Evolutionary conservation across 2,329 filamentous ascomycete species (phyloP).

Genomic region (Fusarium poae): DNA sequence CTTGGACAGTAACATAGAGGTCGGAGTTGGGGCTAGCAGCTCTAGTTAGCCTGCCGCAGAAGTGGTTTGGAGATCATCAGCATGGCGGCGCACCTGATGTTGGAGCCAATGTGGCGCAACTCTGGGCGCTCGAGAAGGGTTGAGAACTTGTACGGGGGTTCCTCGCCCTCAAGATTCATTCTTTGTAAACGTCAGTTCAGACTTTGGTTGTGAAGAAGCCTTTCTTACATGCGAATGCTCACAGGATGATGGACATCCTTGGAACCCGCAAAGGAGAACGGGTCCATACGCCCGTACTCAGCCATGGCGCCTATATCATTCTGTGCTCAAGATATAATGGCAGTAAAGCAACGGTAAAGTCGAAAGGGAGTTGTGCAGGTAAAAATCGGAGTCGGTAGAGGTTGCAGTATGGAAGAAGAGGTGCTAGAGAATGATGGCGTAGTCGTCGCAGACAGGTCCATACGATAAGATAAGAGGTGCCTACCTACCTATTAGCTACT

Average conservation of each 20-base stretch:
- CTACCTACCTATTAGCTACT: background rate
- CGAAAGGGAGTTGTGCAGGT: background rate
- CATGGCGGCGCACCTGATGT: conserved; percentile 70
- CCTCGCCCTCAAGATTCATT: conserved; percentile 63
- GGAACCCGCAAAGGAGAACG: conserved; percentile 94
- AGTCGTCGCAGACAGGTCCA: background rate
- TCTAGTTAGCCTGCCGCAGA: conserved; percentile 42
- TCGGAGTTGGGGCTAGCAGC: conserved; percentile 79
- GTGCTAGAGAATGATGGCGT: background rate
- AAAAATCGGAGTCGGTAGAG: background rate
- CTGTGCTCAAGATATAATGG: background rate
- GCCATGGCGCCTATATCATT: conserved; percentile 54
- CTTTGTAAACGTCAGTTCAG: conserved; percentile 51
- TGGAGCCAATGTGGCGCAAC: conserved; percentile 88
- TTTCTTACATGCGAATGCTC: conserved; percentile 71
- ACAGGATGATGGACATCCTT: conserved; percentile 82
- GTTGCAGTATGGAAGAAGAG: background rate
- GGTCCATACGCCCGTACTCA: conserved; percentile 77
- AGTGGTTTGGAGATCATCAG: background rate
- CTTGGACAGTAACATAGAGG: conserved; percentile 90
- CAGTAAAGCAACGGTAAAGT: background rate
- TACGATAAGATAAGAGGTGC: conserved; percentile 2
- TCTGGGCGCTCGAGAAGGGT: conserved; percentile 83
- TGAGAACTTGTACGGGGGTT: conserved; percentile 64
- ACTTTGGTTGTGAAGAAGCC: background rate